Base-by-base conservation (phyloP, 306 rosid genomes). In the Castanea mollissima region DNA sequence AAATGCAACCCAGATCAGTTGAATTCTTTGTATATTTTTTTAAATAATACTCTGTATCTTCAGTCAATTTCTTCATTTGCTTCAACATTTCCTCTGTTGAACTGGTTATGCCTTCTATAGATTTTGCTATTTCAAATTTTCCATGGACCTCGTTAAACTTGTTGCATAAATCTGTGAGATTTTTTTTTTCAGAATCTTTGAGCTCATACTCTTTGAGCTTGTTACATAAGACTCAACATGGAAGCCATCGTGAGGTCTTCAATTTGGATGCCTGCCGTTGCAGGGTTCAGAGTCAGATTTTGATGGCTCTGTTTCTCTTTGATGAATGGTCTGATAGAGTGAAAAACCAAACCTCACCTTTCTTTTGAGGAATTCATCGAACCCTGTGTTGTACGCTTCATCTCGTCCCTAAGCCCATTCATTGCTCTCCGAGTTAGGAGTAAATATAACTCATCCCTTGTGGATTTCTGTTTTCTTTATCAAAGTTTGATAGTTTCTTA, bases 161-260 rank as follows among this genome's bases (percentile, higher is more conserved):
- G 0, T 0, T 18, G 51, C 2, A 2, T 44, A 44, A 8, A 0
- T 2, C 3, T 44, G 0, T 2, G 3, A 44, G 51, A 1, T 38
- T 5, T 38, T 38, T 25, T 25, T 25, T 25, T 25, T 25, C 27
- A 25, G 27, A 4, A 3, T 31, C 32, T 31, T 31, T 3, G 32
- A 31, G 32, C 32, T 3, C 7, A 38, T 1, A 5, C 23, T 38
- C 1, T 38, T 38, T 7, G 49, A 41, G 8, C 49, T 41, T 8
- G 0, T 1, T 8, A 0, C 6, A 38, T 38, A 0, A 38, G 1
- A 41, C 49, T 1, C 0, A 41, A 0, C 0, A 41, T 8, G 1
- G 1, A 31, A 31, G 0, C 0, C 44, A 38, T 38, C 44, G 0
- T 38, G 8, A 7, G 44, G 44, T 38, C 44, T 55, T 0, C 9